Evolutionary conservation across 177 flowering plant genomes (phyloP), one percentile per base, ranked within the genome.

Genomic region (Telopea speciosissima): DNA sequence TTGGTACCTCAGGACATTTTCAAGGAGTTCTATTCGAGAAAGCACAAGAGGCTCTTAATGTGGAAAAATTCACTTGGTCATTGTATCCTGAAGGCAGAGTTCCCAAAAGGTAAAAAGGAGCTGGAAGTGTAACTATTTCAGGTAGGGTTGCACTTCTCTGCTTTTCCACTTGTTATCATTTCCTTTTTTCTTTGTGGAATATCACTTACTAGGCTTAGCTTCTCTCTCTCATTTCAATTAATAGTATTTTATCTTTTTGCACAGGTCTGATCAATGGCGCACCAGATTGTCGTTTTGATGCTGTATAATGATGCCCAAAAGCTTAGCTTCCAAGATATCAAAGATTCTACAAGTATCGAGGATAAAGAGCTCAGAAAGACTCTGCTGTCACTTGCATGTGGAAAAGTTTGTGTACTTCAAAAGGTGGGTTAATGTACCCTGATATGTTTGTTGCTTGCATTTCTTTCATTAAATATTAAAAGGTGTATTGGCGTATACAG

Each of bases 1-100:
- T 25, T 25, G 65, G 65, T 77, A 36, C 13, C 3, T 69, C 83
- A 90, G 95, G 95, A 90, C 75, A 90, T 90, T 45, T 90, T 90
- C 73, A 90, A 90, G 75, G 95, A 90, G 78, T 90, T 90, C 73
- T 90, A 90, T 79, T 77, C 88, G 5, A 88, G 95, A 76, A 90
- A 90, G 72, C 80, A 90, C 74, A 88, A 92, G 42, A 83, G 95
- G 79, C 86, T 89, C 36, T 79, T 90, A 70, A 90, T 90, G 95
- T 90, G 95, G 95, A 92, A 88, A 78, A 90, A 85, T 76, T 90
- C 92, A 66, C 79, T 87, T 63, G 95, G 95, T 75, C 95, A 90
- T 67, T 90, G 95, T 79, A 89, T 87, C 12, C 73, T 90, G 74
- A 90, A 90, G 76, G 90, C 95, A 31, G 87, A 85, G 36, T 90